Percentiles rank a stretch among this genome's conserved stretches.
Conservation (phyloP, 768 basidiomycete genomes). For the Naganishia vishniacii region DNA sequence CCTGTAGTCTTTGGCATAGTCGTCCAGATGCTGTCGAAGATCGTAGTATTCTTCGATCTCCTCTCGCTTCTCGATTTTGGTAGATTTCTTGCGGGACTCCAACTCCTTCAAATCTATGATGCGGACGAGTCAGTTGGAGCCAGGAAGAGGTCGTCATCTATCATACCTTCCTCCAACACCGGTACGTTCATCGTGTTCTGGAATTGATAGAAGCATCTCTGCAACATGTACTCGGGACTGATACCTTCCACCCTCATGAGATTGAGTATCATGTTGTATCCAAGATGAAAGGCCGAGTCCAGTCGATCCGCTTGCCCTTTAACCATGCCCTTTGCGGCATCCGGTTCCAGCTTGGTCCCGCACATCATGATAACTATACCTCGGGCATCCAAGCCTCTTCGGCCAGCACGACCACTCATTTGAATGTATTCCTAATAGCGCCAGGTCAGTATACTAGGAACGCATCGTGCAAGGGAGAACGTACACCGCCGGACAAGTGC, state of each 20-base stretch:
- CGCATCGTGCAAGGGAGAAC: constrained; percentile 21
- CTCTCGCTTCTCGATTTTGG: constrained; percentile 75
- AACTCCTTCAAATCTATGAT: constrained; percentile 1
- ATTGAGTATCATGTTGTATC: constrained; percentile 98
- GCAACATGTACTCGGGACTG: constrained; percentile 96
- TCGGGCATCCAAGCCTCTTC: constrained; percentile 94
- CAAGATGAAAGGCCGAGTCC: constrained; percentile 96
- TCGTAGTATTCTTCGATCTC: constrained; percentile 86
- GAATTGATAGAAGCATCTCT: constrained; percentile 96
- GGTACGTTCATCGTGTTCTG: constrained; percentile 92
- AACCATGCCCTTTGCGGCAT: constrained; percentile 89
- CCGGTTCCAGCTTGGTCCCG: constrained; percentile 92
- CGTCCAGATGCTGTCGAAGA: constrained; percentile 83
- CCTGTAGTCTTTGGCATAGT: constrained; percentile 78
- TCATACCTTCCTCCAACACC: constrained; percentile 58
- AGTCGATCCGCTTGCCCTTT: constrained; percentile 95
- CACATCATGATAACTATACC: constrained; percentile 99
- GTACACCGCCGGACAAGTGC: constrained; percentile 61
- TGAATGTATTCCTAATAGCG: constrained; percentile 85
- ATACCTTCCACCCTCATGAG: constrained; percentile 97
- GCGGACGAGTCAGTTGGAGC: background rate
- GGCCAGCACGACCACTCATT: constrained; percentile 97
- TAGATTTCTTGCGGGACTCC: constrained; percentile 46
- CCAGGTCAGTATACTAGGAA: background rate
- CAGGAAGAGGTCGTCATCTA: too few species aligned